These are phyloP conservation scores for Carex kokanica DNA, from an alignment of 176 grass and related monocot genomes.

Conservation along the genomic window DNA sequence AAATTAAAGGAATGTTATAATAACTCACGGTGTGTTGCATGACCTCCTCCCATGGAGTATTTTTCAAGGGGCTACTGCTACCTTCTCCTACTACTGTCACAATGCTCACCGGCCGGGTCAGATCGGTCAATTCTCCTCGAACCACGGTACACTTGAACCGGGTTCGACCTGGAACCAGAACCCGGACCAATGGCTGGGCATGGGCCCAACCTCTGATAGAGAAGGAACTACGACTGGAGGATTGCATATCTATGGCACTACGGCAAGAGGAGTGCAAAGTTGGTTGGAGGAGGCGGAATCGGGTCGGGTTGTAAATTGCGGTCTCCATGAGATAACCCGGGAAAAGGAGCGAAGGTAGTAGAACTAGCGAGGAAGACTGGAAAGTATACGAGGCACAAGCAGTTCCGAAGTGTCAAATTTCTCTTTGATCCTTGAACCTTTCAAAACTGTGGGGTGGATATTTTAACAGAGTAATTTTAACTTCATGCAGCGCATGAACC, in stretches of 20 bases:
- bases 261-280: background rate
- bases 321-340: background rate
- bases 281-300: background rate
- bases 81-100: slow-evolving; percentile 59
- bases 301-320: background rate
- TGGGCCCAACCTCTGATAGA: background rate
- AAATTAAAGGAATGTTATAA: background rate
- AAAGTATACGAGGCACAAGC: no score
- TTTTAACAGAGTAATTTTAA: no score
- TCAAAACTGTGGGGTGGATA: background rate
- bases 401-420: background rate
- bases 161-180: background rate
- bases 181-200: background rate
- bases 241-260: background rate
- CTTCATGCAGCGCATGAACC: no score
- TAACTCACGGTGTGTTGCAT: slow-evolving; percentile 72
- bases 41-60: slow-evolving; percentile 74
- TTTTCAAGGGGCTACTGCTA: slow-evolving; percentile 62
- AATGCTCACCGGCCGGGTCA: slow-evolving; percentile 27
- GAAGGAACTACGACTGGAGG: background rate
- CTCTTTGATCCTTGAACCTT: background rate
- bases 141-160: background rate
- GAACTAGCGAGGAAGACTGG: background rate
- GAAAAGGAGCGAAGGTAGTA: background rate
- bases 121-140: background rate